Evolutionary conservation across 768 basidiomycete species (phyloP).

Genomic region (Mycena capillaripes): DNA sequence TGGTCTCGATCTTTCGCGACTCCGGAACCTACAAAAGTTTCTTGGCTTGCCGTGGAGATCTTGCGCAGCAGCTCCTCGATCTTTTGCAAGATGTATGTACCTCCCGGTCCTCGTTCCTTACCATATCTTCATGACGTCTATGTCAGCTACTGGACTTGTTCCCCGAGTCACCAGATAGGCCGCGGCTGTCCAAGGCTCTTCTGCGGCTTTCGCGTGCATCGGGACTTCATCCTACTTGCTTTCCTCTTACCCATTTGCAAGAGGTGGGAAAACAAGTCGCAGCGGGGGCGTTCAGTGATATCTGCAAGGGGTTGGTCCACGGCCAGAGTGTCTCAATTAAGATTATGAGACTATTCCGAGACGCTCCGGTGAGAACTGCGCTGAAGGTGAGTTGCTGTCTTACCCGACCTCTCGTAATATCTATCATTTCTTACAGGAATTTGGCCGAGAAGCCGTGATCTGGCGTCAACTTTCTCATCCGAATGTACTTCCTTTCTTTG

Average conservation of each 20-base stretch:
- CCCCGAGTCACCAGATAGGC: conserved; percentile 12
- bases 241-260: conserved; percentile 27
- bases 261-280: conserved; percentile 29
- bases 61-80: conserved; percentile 28
- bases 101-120: no score
- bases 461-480: conserved; percentile 39
- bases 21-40: conserved; percentile 15
- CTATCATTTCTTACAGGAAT: conserved; percentile 23
- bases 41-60: conserved; percentile 7
- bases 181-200: conserved; percentile 27
- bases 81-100: conserved; percentile 31
- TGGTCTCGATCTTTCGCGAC: conserved; percentile 7
- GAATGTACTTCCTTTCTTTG: conserved; percentile 38
- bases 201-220: conserved; percentile 29
- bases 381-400: conserved; percentile 3
- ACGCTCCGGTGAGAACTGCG: conserved; percentile 15
- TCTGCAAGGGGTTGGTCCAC: conserved; percentile 27
- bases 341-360: conserved; percentile 23
- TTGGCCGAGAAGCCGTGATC: conserved; percentile 35
- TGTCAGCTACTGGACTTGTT: conserved; percentile 28
- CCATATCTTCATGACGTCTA: background rate
- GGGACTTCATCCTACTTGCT: conserved; percentile 30
- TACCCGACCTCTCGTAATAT: background rate
- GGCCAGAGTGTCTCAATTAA: conserved; percentile 38
- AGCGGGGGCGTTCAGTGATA: conserved; percentile 35